Evolutionary conservation across 495 filamentous ascomycete genomes (phyloP).

Genomic region (Coniosporium apollinis): DNA sequence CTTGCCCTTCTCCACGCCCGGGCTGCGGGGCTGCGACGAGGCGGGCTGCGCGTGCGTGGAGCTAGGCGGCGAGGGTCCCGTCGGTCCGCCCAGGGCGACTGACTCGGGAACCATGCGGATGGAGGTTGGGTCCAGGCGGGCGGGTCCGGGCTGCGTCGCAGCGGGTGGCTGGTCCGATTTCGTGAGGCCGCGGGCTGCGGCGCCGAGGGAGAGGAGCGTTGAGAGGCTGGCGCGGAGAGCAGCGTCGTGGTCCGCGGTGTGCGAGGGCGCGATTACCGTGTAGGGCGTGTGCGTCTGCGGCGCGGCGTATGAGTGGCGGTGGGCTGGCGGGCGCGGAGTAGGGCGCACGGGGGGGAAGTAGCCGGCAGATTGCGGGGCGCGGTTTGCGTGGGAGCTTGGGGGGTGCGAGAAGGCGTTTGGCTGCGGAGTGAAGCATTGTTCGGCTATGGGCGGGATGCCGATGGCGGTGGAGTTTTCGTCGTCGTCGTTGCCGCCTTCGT

Average conservation of each 20-base stretch:
- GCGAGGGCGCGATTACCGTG: conserved; percentile 54
- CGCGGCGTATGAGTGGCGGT: conserved; percentile 25
- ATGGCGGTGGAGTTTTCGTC: conserved; percentile 73
- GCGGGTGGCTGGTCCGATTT: conserved; percentile 37
- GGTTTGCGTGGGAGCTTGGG: conserved; percentile 37
- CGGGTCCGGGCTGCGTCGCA: conserved; percentile 13
- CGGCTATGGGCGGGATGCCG: conserved; percentile 38
- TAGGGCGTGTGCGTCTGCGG: conserved; percentile 31
- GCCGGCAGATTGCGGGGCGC: conserved; percentile 22
- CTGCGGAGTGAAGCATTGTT: conserved; percentile 59
- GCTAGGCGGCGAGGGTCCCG: conserved; percentile 12
- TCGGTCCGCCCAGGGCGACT: conserved; percentile 40
- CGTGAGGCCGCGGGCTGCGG: conserved; percentile 65
- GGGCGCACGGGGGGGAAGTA: conserved; percentile 19
- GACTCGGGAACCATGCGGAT: conserved; percentile 61
- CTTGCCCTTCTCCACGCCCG: conserved; percentile 13
- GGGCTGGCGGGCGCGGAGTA: conserved; percentile 19
- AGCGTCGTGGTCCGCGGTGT: conserved; percentile 79
- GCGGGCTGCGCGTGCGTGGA: conserved; percentile 9
- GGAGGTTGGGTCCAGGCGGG: conserved; percentile 33
- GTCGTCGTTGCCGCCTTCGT: conserved; percentile 53
- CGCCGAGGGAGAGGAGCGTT: conserved; percentile 84
- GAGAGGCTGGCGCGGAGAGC: conserved; percentile 82
- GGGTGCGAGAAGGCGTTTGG: conserved; percentile 85
- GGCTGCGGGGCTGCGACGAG: conserved; percentile 1